phyloP scores from a whole-genome alignment of 257 asterid species.

The Petunia axillaris region DNA sequence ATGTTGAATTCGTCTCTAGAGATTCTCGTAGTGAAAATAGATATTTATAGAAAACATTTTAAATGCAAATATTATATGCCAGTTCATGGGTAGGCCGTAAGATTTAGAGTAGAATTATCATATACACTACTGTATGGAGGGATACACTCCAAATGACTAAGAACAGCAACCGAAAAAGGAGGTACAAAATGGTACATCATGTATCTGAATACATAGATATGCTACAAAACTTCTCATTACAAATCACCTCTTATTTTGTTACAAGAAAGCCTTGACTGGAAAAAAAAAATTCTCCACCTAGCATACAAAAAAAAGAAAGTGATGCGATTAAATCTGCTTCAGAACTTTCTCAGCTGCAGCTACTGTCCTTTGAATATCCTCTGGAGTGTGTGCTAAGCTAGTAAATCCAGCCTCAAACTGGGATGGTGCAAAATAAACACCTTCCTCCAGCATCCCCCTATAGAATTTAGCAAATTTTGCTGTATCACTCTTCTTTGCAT shows the following conservation, averaged over 20 bases:
- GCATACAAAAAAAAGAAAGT: background rate
- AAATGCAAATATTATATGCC: background rate
- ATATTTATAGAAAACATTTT: too few species aligned
- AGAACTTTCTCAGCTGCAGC: conserved; percentile 92
- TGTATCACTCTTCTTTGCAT: conserved; percentile 92
- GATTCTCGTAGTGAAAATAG: too few species aligned
- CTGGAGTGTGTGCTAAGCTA: conserved; percentile 76
- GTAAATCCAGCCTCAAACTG: conserved; percentile 99
- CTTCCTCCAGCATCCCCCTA: conserved; percentile 93
- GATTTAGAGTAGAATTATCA: background rate
- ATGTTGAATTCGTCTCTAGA: too few species aligned
- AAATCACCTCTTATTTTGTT: background rate
- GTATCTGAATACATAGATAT: background rate
- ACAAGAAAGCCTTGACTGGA: background rate
- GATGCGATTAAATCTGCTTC: conserved; percentile 19
- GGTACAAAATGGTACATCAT: background rate
- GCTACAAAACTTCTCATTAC: background rate
- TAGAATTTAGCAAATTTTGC: conserved; percentile 75
- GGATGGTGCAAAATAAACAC: conserved; percentile 93
- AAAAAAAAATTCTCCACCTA: background rate
- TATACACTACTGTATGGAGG: background rate
- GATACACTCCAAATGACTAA: background rate
- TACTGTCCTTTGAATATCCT: conserved; percentile 78
- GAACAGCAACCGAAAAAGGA: background rate
- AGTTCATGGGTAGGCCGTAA: background rate